Evolutionary conservation across 345 rosid species (phyloP), one percentile per base, ranked within the genome.

Genomic region (Chamaenerion angustifolium): DNA sequence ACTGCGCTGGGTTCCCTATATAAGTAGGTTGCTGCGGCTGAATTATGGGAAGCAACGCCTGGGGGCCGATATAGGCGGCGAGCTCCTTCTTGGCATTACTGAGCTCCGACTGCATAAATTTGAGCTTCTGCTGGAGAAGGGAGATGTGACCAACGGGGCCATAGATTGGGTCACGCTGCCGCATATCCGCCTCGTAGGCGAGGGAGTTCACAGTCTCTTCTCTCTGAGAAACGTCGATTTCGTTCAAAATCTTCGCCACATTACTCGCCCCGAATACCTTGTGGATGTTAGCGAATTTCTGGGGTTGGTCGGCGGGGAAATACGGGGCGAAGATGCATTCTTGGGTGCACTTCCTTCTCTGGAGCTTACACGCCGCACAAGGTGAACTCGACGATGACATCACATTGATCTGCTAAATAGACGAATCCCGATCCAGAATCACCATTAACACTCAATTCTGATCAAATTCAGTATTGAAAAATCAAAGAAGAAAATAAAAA

Each of bases 311-410:
- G n/a, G n/a, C n/a, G n/a, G n/a, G n/a, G n/a, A n/a, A n/a, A n/a
- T n/a, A n/a, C n/a, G n/a, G n/a, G n/a, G n/a, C n/a, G n/a, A n/a
- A n/a, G n/a, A n/a, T n/a, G n/a, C n/a, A n/a, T n/a, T n/a, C n/a
- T n/a, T n/a, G n/a, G n/a, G n/a, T n/a, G n/a, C n/a, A n/a, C n/a
- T n/a, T n/a, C n/a, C n/a, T n/a, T n/a, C n/a, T 67, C 19, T 66
- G 77, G 46, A 76, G 72, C 71, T 82, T 85, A 69, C 92, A 85
- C 54, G 92, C 92, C 13, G 95, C 95, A 58, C 95, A 85, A 27
- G 95, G 88, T 11, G 81, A 71, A 51, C 62, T 71, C 17, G 82
- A 71, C 10, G 84, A 65, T n/a, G 89, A 74, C 95, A 81, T 84
- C 17, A 21, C 37, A 40, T 15, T 23, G 42, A 27, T n/a, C n/a